phyloP scores from a whole-genome alignment of 163 green algal genomes.

The Chlamydomonas reinhardtii region DNA sequence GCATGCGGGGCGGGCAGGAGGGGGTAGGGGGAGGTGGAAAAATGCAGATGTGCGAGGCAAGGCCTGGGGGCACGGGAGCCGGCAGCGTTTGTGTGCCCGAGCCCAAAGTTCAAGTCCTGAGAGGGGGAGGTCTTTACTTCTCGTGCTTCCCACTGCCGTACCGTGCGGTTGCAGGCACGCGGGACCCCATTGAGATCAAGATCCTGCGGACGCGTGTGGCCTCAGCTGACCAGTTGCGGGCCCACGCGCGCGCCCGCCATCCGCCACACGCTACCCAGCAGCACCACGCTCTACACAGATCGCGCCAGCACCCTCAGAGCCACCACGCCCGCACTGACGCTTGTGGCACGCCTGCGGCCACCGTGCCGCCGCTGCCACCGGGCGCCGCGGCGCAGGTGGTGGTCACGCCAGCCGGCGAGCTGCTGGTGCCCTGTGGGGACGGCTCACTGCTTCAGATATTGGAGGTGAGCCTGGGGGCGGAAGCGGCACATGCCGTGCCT shows the following conservation, averaged over 20 bases:
- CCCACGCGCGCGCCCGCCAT: not conserved
- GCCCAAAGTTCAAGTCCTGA: too few species aligned
- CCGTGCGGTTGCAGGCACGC: not conserved
- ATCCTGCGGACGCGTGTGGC: constrained; percentile 25
- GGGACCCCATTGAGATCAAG: constrained; percentile 21
- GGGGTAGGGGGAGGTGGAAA: not conserved
- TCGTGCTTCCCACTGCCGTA: not conserved
- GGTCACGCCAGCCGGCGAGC: constrained; percentile 1
- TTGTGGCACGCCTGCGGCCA: not conserved
- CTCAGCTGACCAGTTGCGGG: not conserved
- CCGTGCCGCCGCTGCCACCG: not conserved
- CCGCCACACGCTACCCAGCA: too few species aligned
- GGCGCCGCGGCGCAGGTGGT: not conserved
- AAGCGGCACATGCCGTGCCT: not conserved
- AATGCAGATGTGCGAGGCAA: too few species aligned
- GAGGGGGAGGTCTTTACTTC: too few species aligned
- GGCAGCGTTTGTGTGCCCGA: too few species aligned
- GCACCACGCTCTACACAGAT: too few species aligned
- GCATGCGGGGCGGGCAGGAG: not conserved
- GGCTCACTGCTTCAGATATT: constrained; percentile 35
- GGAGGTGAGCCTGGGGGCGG: not conserved
- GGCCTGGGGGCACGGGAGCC: too few species aligned
- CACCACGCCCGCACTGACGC: not conserved
- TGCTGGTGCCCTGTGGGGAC: constrained; percentile 33
- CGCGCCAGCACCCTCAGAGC: not conserved